Evolutionary conservation across 2,329 filamentous ascomycete species (phyloP), one percentile per base, ranked within the genome.

Genomic region (Aspergillus persii): DNA sequence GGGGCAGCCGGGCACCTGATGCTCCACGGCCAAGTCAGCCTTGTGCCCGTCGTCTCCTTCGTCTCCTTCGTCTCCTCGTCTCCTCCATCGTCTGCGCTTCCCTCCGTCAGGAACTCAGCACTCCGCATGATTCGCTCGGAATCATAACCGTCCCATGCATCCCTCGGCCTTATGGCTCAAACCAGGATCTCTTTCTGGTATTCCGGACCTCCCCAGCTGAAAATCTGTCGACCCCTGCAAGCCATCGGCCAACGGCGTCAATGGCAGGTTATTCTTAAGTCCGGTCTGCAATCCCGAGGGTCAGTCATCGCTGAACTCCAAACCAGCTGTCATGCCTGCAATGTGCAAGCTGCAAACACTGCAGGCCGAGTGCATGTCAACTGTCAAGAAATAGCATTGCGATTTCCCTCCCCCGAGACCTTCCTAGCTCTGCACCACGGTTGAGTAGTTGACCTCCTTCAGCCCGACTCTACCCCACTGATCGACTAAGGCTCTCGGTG

Each of bases 401-500:
- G 50, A 50, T 29, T 11, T 8, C 27, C 18, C 48, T 50, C 26
- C 12, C 47, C 18, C 15, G 9, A 12, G 30, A 33, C 47, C 29
- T 9, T 23, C 26, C 29, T 50, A 41, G 31, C n/a, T 52, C 26
- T 57, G 33, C 49, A 51, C 29, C 15, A 41, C 30, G 12, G 8
- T 18, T 27, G 39, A n/a, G 41, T 49, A 50, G 31, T 29, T 50
- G 52, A 41, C 44, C 44, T 53, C 44, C 53, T 36, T 61, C 59
- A 61, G 57, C 53, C 44, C 57, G 53, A 54, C 29, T 27, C 23
- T 18, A 53, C 59, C 57, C 59, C 59, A 61, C 59, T 59, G 58
- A 63, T 61, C 56, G 56, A 56, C 59, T 61, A 61, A 56, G 33
- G 50, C 49, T 63, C 59, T 63, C 59, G 61, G 61, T 48, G 54